phyloP scores from a whole-genome alignment of 257 asterid genomes.

The Haberlea rhodopensis region DNA sequence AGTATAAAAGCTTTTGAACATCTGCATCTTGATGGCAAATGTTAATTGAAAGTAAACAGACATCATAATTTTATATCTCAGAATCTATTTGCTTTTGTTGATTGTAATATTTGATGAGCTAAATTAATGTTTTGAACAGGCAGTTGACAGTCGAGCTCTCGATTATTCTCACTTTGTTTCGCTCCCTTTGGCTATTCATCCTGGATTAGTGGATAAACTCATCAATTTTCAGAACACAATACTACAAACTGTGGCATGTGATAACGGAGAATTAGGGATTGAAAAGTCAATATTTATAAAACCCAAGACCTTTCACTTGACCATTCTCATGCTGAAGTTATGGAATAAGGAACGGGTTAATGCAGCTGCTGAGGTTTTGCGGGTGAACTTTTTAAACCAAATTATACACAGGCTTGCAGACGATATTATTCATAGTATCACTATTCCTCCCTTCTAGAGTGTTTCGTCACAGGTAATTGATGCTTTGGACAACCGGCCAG shows the following conservation, averaged over 20 bases:
- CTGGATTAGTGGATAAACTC: slow-evolving; percentile 78
- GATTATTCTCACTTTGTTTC: slow-evolving; percentile 97
- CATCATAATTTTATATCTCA: slow-evolving; percentile 2
- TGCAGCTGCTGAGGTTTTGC: slow-evolving; percentile 79
- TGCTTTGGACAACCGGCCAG: slow-evolving; percentile 70
- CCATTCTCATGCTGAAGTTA: slow-evolving; percentile 93
- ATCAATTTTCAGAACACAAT: slow-evolving; percentile 63
- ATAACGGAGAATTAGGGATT: slow-evolving; percentile 50
- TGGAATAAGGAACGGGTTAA: slow-evolving; percentile 84
- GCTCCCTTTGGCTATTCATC: slow-evolving; percentile 88
- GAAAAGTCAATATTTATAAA: slow-evolving; percentile 82
- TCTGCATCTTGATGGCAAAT: not conserved
- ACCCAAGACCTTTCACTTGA: slow-evolving; percentile 87
- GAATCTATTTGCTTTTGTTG: slow-evolving; percentile 7
- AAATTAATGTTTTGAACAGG: slow-evolving; percentile 48
- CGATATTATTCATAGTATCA: slow-evolving; percentile 9
- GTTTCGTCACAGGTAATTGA: slow-evolving; percentile 66
- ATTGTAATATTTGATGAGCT: slow-evolving; percentile 12
- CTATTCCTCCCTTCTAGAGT: slow-evolving; percentile 45
- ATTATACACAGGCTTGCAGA: slow-evolving; percentile 16
- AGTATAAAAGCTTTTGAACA: not conserved
- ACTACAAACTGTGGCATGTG: slow-evolving; percentile 47
- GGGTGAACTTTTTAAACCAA: slow-evolving; percentile 40
- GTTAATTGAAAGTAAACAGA: slow-evolving; percentile 7
- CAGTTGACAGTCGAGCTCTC: slow-evolving; percentile 60